Evolutionary conservation across 148 eudicot genomes (phyloP), one percentile per base, ranked within the genome.

Genomic region (Rhododendron ovatum): DNA sequence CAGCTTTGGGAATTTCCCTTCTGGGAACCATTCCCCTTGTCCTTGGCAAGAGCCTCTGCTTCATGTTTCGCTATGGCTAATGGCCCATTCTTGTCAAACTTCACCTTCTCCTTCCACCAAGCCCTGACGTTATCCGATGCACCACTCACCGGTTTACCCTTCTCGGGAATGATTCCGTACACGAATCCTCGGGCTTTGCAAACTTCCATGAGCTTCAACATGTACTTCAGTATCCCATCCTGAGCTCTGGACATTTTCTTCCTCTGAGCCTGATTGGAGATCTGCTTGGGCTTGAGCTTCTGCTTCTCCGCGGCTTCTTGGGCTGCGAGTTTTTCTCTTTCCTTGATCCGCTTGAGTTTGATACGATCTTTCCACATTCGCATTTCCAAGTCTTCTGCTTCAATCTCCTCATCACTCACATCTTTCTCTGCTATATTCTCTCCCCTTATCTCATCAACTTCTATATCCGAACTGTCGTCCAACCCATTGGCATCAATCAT

Each of bases 71-170:
- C 89, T 43, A 96, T 93, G 15, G 99, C 99, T 41, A 98, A 95
- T 1, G 93, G 98, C 12, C 98, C 99, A 77, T 96, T 96, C 90
- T 95, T 96, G 83, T 96, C 99, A 53, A 96, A 95, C 76, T 93
- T 95, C 77, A 96, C 99, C 87, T 96, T 96, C 86, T 96, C 99
- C 85, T 96, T 96, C 99, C 99, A 96, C 99, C 99, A 96, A n/a
- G 96, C 99, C 78, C 99, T 88, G 41, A 96, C 80, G 88, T 96
- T 96, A 90, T 96, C 99, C 0, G 99, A 96, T 53, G 99, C 77
- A 28, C 99, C 99, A 37, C 99, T 94, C 0, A 96, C 99, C 0
- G 99, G 92, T 89, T 96, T 96, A n/a, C 99, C 99, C 92, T 96
- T 96, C 89, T 96, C 99, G 0, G 99, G 98, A 84, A 96, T 90